Base-by-base conservation (phyloP, 345 rosid genomes). In the Pelargonium nanum region DNA sequence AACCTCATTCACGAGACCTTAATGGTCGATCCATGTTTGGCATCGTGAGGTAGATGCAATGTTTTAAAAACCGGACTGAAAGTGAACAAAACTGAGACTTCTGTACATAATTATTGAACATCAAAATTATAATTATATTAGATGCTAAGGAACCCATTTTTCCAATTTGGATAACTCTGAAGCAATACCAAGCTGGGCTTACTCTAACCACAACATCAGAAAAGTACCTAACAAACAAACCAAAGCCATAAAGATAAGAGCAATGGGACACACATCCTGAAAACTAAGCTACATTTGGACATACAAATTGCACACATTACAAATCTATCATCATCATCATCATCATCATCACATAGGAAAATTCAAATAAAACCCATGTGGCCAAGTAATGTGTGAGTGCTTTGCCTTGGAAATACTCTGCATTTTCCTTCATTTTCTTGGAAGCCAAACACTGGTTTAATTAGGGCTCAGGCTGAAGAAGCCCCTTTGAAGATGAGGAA, bases 401-500 rank as follows among this genome's bases (percentile, higher is more conserved):
- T 40, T 40, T 2, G 9, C 48, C 17, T 30, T 30, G 40, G n/a
- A n/a, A n/a, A n/a, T n/a, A n/a, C n/a, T n/a, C n/a, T n/a, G n/a
- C n/a, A n/a, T n/a, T n/a, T n/a, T n/a, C n/a, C n/a, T n/a, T n/a
- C n/a, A n/a, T n/a, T n/a, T n/a, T n/a, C n/a, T n/a, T n/a, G n/a
- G n/a, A n/a, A n/a, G n/a, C n/a, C n/a, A n/a, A n/a, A n/a, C n/a
- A n/a, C n/a, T n/a, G n/a, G n/a, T n/a, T n/a, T n/a, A n/a, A n/a
- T 40, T 40, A 12, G 16, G 15, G 15, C 3, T 40, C 48, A 40
- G 48, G 48, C 0, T 40, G 73, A 72, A 62, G 78, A 65, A 25
- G 76, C 76, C 6, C 73, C 81, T 51, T 70, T 76, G 78, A 81
- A 78, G 77, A 81, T 62, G 53, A 81, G 83, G 71, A 81, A 78